phyloP scores from a whole-genome alignment of 306 rosid species.

The Trifolium repens region DNA sequence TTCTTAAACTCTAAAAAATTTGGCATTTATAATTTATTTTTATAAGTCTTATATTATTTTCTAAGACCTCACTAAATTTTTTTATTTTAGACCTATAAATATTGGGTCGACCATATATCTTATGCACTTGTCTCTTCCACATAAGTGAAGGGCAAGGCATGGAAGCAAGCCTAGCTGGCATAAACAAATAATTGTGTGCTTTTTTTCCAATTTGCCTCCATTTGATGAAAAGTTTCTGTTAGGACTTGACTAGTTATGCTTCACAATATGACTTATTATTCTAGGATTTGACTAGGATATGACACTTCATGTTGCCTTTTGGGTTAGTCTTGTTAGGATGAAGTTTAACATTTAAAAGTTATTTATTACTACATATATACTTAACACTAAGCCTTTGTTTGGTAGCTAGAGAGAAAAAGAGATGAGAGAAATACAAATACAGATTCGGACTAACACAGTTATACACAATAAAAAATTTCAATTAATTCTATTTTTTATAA shows the following conservation, averaged over 20 bases:
- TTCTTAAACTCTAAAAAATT: too few relatives aligned
- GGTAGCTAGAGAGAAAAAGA: too few relatives aligned
- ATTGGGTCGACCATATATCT: background rate
- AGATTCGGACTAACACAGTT: too few relatives aligned
- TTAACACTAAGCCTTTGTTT: too few relatives aligned
- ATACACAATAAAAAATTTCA: too few relatives aligned
- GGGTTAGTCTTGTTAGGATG: slow-evolving; percentile 16
- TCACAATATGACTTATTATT: slow-evolving; percentile 22
- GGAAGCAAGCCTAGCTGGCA: slow-evolving; percentile 26
- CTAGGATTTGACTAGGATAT: slow-evolving; percentile 44
- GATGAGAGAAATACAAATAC: too few relatives aligned
- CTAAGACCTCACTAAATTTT: too few relatives aligned
- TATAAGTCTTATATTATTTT: too few relatives aligned
- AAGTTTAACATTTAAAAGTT: slow-evolving; percentile 5
- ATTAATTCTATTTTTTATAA: too few relatives aligned
- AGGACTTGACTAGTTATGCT: slow-evolving; percentile 35
- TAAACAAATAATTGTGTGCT: slow-evolving; percentile 34
- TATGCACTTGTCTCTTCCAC: slow-evolving; percentile 8
- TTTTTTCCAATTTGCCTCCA: slow-evolving; percentile 17
- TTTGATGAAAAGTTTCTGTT: slow-evolving; percentile 37
- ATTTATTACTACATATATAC: background rate
- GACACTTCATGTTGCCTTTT: slow-evolving; percentile 40
- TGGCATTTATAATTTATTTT: too few relatives aligned
- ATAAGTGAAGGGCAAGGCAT: slow-evolving; percentile 19
- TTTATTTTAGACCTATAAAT: too few relatives aligned